Evolutionary conservation across 768 basidiomycete genomes (phyloP).

Genomic region (Tremella yokohamensis): DNA sequence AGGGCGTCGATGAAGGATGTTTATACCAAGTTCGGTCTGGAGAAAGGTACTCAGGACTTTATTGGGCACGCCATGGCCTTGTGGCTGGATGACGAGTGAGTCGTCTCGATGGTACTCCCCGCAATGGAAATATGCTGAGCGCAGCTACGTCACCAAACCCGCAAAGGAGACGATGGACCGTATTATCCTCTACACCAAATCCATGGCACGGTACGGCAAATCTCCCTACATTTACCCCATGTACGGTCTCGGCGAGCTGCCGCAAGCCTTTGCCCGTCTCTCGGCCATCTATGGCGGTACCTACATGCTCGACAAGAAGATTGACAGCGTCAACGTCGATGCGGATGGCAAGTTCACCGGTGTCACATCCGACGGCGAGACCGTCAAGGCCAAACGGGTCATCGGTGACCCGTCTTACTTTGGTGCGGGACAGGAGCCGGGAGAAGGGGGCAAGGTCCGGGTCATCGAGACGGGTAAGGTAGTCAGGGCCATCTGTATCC

Average conservation of each 20-base stretch:
- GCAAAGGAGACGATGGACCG: slow-evolving; percentile 88
- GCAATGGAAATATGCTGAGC: neutral
- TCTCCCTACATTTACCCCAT: slow-evolving; percentile 99
- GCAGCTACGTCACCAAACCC: slow-evolving; percentile 85
- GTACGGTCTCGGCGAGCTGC: slow-evolving; percentile 97
- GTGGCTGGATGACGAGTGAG: slow-evolving; percentile 94
- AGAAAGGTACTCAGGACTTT: slow-evolving; percentile 97
- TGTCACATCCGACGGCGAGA: slow-evolving; percentile 82
- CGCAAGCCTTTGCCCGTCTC: slow-evolving; percentile 95
- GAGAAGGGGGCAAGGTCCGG: slow-evolving; percentile 70
- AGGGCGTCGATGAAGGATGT: slow-evolving; percentile 87
- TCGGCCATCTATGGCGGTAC: slow-evolving; percentile 99
- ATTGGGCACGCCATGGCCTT: slow-evolving; percentile 99
- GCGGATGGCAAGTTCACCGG: slow-evolving; percentile 83
- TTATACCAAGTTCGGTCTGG: slow-evolving; percentile 94
- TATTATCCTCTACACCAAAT: slow-evolving; percentile 93
- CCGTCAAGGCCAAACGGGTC: slow-evolving; percentile 93
- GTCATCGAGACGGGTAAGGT: slow-evolving; percentile 93
- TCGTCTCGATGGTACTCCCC: slow-evolving; percentile 13
- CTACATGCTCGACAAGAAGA: slow-evolving; percentile 97
- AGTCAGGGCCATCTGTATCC: slow-evolving; percentile 90
- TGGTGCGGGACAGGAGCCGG: slow-evolving; percentile 63
- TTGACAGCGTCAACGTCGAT: slow-evolving; percentile 80
- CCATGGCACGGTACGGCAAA: slow-evolving; percentile 98
- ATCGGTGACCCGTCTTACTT: slow-evolving; percentile 99